Percentiles rank a stretch among this genome's conserved stretches.
Conservation (phyloP, 2,329 filamentous ascomycete genomes). For the Cladophialophora exuberans region DNA sequence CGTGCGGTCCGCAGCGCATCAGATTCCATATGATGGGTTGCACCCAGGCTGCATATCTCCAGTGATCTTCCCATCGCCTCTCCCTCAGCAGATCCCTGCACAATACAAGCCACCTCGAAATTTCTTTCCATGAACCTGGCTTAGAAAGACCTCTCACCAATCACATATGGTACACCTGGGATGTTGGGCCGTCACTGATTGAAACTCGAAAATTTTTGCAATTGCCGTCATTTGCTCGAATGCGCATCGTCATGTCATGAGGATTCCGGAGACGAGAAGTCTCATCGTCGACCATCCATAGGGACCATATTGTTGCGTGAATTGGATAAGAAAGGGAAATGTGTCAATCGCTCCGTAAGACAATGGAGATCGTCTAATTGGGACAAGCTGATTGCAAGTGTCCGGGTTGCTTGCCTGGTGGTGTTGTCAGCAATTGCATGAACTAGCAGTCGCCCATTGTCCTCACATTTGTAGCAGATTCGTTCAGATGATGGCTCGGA, state of each 20-base stretch:
- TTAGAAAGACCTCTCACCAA: slow-evolving; percentile 18
- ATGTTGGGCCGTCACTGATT: slow-evolving; percentile 10
- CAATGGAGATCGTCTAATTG: slow-evolving; percentile 50
- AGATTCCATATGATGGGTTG: slow-evolving; percentile 7
- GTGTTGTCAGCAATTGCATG: not conserved
- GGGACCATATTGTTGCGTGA: slow-evolving; percentile 16
- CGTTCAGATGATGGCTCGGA: slow-evolving; percentile 89
- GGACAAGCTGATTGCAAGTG: slow-evolving; percentile 95
- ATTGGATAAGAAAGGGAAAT: slow-evolving; percentile 23
- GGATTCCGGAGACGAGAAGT: slow-evolving; percentile 3
- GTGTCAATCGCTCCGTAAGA: slow-evolving; percentile 9
- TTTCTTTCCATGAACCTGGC: slow-evolving; percentile 6
- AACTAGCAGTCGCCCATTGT: not conserved
- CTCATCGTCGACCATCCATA: slow-evolving; percentile 10
- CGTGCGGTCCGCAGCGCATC: not conserved
- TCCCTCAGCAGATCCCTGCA: slow-evolving; percentile 6
- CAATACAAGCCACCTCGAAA: slow-evolving; percentile 7
- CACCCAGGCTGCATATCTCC: slow-evolving; percentile 5
- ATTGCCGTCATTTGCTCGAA: slow-evolving; percentile 14
- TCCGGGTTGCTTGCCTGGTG: slow-evolving; percentile 62
- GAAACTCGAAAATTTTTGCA: slow-evolving; percentile 6
- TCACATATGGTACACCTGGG: slow-evolving; percentile 15
- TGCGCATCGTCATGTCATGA: slow-evolving; percentile 19
- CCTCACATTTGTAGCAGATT: slow-evolving; percentile 93
- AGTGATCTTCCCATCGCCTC: not conserved